phyloP scores from a whole-genome alignment of 2,329 filamentous ascomycete species.

The Plectosphaerella plurivora region DNA sequence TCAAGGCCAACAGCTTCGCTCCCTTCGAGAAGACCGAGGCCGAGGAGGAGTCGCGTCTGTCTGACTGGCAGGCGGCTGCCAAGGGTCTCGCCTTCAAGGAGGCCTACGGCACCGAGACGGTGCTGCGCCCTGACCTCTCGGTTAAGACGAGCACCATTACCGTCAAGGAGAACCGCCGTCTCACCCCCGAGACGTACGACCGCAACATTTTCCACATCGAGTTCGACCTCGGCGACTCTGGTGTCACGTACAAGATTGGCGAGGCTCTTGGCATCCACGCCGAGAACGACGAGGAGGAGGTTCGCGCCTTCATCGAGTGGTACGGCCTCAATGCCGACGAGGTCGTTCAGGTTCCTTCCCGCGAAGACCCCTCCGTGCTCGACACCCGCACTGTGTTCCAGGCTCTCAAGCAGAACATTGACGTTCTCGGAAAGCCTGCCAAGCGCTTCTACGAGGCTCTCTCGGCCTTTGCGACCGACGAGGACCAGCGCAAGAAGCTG shows the following conservation, averaged over 20 bases:
- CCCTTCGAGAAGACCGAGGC: slow-evolving; percentile 71
- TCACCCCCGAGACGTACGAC: slow-evolving; percentile 85
- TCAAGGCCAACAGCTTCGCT: slow-evolving; percentile 78
- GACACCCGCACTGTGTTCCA: slow-evolving; percentile 94
- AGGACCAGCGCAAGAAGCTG: slow-evolving; percentile 77
- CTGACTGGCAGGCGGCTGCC: slow-evolving; percentile 77
- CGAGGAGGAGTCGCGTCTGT: slow-evolving; percentile 62
- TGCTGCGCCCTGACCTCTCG: slow-evolving; percentile 78
- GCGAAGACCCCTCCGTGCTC: slow-evolving; percentile 67
- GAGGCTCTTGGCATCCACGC: slow-evolving; percentile 96
- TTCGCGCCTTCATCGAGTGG: slow-evolving; percentile 81
- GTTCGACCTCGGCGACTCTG: slow-evolving; percentile 88
- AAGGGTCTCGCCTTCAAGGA: slow-evolving; percentile 93
- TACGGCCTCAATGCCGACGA: slow-evolving; percentile 82
- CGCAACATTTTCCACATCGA: slow-evolving; percentile 99
- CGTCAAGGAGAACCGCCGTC: slow-evolving; percentile 91
- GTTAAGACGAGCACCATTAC: slow-evolving; percentile 83
- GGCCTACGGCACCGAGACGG: slow-evolving; percentile 70
- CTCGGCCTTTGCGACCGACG: slow-evolving; percentile 78
- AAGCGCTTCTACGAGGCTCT: slow-evolving; percentile 97
- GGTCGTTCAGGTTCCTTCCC: slow-evolving; percentile 85
- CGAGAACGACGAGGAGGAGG: slow-evolving; percentile 78
- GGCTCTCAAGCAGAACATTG: slow-evolving; percentile 83
- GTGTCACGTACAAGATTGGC: slow-evolving; percentile 93
- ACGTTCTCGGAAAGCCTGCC: slow-evolving; percentile 93